phyloP scores from a whole-genome alignment of 2,329 filamentous ascomycete genomes.

The Raffaelea ambrosiae region DNA sequence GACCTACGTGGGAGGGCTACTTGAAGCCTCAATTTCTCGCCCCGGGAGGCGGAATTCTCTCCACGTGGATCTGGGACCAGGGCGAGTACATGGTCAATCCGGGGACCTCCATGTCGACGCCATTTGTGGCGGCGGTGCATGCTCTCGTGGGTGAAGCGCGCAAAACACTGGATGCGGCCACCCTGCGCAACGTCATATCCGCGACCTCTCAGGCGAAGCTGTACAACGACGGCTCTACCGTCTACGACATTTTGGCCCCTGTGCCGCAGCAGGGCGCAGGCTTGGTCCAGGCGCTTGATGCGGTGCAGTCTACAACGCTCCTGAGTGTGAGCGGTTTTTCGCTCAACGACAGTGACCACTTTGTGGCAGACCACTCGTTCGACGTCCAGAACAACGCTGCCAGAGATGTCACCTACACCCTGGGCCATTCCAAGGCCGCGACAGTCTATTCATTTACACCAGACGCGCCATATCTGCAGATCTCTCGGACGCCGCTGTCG shows the following conservation, averaged over 20 bases:
- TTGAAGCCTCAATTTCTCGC: constrained; percentile 38
- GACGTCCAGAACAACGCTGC: constrained; percentile 27
- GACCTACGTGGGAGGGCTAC: constrained; percentile 35
- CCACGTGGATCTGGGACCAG: constrained; percentile 35
- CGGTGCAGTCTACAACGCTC: constrained; percentile 44
- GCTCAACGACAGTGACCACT: constrained; percentile 57
- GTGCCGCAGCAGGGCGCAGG: constrained; percentile 54
- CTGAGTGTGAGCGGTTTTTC: constrained; percentile 47
- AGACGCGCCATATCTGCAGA: too few species aligned
- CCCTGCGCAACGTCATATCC: constrained; percentile 41
- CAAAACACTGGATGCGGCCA: too few species aligned
- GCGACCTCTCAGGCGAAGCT: constrained; percentile 39
- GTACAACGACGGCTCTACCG: constrained; percentile 34
- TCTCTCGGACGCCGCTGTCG: too few species aligned
- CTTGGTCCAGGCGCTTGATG: constrained; percentile 51
- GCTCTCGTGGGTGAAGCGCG: too few species aligned
- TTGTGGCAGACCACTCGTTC: constrained; percentile 46
- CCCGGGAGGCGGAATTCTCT: constrained; percentile 40
- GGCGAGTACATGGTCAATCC: constrained; percentile 36
- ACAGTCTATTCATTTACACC: too few species aligned
- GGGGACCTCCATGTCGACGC: too few species aligned
- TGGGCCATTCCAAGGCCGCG: too few species aligned
- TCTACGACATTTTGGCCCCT: constrained; percentile 36
- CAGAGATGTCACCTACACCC: too few species aligned
- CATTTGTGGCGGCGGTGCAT: too few species aligned